Evolutionary conservation across 495 filamentous ascomycete genomes (phyloP), one percentile per base, ranked within the genome.

Genomic region (Aspergillus bertholletiae): DNA sequence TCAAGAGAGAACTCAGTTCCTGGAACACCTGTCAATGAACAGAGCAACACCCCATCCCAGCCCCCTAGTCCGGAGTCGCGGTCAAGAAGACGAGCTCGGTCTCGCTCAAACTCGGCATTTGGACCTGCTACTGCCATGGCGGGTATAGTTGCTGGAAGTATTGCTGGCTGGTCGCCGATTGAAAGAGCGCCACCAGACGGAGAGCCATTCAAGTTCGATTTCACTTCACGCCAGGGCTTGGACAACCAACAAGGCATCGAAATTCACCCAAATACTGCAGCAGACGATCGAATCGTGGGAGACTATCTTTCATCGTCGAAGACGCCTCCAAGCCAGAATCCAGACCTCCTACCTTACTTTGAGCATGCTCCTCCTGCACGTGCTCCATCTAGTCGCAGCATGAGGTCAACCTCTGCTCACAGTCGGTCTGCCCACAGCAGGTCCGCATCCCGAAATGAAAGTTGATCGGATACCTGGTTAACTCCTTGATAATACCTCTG

Each of bases 111-210:
- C 70, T 95, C 90, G 0, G 84, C 88, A 2, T 81, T 96, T 45
- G 90, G 89, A 9, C 89, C 89, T 2, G 88, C 90, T 5, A 85
- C 89, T 27, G 90, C 91, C 30, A 78, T 80, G 89, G 87, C 91
- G 22, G 92, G 92, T 56, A 84, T 96, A 46, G 85, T 96, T 53
- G 92, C 91, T 32, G 90, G 89, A 48, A 88, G 87, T 70, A 85
- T 96, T 46, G 90, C 83, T 30, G 90, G 89, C 39, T 96, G 89
- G 90, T 95, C 90, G 46, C 92, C 92, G 0, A 88, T 94, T 51
- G 90, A 91, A 51, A 75, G 81, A 21, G 59, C 63, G 17, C 67
- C 74, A 18, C 17, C 39, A 8, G 81, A 80, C 24, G 68, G 67
- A n/a, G 81, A 81, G 35, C 75, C 77, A 0, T 62, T 77, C 55